These are phyloP conservation scores for Nemania abortiva DNA, from an alignment of 2,329 filamentous ascomycete genomes.

Conservation along the genomic window DNA sequence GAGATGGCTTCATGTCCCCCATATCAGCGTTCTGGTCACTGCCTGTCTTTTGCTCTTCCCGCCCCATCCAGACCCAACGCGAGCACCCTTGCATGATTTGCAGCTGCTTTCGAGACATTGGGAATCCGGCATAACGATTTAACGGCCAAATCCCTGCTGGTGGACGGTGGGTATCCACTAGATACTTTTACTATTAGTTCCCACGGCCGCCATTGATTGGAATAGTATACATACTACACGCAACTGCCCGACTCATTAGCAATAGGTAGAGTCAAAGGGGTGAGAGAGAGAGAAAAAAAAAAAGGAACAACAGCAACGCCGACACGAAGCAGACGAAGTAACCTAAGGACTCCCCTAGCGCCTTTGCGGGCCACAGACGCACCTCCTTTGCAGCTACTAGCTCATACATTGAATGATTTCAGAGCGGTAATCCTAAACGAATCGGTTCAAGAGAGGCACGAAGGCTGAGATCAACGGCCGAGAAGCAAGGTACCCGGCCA, in stretches of 20 bases:
- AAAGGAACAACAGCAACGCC: conserved; percentile 25
- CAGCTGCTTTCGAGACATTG: conserved; percentile 48
- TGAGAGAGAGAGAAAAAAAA: too few species aligned
- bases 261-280: conserved; percentile 25
- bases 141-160: conserved; percentile 51
- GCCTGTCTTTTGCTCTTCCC: conserved; percentile 40
- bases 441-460: conserved; percentile 25
- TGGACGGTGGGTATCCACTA: conserved; percentile 41
- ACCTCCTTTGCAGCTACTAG: conserved; percentile 25
- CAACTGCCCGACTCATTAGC: conserved; percentile 44
- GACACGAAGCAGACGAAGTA: conserved; percentile 20
- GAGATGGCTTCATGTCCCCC: conserved; percentile 34
- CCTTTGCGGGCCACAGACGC: conserved; percentile 28
- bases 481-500: conserved; percentile 41
- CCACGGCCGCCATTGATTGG: conserved; percentile 35
- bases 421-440: conserved; percentile 42
- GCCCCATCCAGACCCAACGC: conserved; percentile 35
- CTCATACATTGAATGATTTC: conserved; percentile 32
- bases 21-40: conserved; percentile 26
- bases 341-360: conserved; percentile 25
- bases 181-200: conserved; percentile 31
- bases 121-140: conserved; percentile 44
- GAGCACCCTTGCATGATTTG: conserved; percentile 51
- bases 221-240: conserved; percentile 45
- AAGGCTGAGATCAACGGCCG: conserved; percentile 40